Percentiles rank a stretch among this genome's conserved stretches.
Conservation (phyloP, 2,329 filamentous ascomycete genomes). For the Pseudogymnoascus sp. region DNA sequence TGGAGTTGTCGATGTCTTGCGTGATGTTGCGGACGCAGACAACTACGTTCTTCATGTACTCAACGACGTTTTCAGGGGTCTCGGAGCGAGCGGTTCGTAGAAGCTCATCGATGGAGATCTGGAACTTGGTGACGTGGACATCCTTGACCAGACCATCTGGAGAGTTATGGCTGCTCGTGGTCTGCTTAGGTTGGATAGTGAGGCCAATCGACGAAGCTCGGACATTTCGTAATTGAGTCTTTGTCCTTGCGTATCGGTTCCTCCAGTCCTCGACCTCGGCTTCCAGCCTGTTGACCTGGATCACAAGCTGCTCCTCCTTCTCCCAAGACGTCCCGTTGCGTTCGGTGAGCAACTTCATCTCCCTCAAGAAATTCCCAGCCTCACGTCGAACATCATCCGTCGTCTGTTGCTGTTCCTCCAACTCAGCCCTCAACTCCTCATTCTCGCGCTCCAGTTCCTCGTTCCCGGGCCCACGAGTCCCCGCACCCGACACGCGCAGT, state of each 20-base stretch:
- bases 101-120: slow-evolving; percentile 87
- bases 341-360: slow-evolving; percentile 82
- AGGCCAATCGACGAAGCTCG: slow-evolving; percentile 74
- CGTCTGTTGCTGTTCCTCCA: slow-evolving; percentile 68
- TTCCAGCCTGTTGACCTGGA: slow-evolving; percentile 68
- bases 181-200: slow-evolving; percentile 52
- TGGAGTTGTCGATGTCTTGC: slow-evolving; percentile 62
- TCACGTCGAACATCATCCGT: slow-evolving; percentile 82
- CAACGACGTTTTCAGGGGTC: slow-evolving; percentile 66
- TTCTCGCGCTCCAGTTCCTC: slow-evolving; percentile 59
- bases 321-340: slow-evolving; percentile 72
- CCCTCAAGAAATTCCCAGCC: slow-evolving; percentile 71
- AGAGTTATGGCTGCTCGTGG: slow-evolving; percentile 59
- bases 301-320: slow-evolving; percentile 69
- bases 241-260: slow-evolving; percentile 76
- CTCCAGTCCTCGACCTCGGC: slow-evolving; percentile 85
- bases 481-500: slow-evolving; percentile 29
- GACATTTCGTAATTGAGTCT: slow-evolving; percentile 76
- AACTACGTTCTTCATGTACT: slow-evolving; percentile 81
- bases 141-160: slow-evolving; percentile 77
- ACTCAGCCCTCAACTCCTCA: slow-evolving; percentile 53
- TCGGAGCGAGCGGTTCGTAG: slow-evolving; percentile 66
- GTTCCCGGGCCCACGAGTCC: slow-evolving; percentile 29
- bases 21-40: slow-evolving; percentile 76
- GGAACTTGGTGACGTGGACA: slow-evolving; percentile 88